Evolutionary conservation across 352 stramenopile genomes (phyloP).

Genomic region (Phytophthora citricola): DNA sequence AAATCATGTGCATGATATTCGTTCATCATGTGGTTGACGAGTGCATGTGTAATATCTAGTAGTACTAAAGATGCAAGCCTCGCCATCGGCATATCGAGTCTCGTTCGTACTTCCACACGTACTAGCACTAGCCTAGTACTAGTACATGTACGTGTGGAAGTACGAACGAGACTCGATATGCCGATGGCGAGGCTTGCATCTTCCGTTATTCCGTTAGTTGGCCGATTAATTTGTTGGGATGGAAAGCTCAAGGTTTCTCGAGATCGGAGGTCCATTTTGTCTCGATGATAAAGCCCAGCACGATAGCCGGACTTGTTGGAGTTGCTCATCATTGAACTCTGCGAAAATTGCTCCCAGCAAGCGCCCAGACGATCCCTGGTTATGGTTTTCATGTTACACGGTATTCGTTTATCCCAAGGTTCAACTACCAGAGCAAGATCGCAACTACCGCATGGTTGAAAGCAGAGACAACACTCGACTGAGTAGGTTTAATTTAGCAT

Average conservation of each 20-base stretch:
- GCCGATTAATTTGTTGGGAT: background rate
- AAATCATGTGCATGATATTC: constrained; percentile 1
- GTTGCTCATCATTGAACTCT: constrained; percentile 25
- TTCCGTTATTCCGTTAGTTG: background rate
- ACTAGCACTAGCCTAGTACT: no score
- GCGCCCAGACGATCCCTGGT: background rate
- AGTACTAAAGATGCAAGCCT: background rate
- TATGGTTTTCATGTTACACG: background rate
- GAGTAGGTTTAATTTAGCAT: background rate
- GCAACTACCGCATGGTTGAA: background rate
- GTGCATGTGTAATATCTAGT: background rate
- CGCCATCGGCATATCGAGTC: background rate
- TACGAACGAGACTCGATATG: background rate
- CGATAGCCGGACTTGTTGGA: constrained; percentile 10
- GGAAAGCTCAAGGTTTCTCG: background rate
- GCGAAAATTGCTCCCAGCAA: background rate
- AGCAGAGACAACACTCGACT: background rate
- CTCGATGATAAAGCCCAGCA: background rate
- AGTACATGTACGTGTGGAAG: no score
- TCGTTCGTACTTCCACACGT: background rate
- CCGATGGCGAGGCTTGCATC: background rate
- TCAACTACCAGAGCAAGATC: constrained; percentile 10
- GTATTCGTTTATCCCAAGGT: background rate
- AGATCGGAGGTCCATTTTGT: constrained; percentile 12
- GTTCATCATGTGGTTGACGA: background rate